These are phyloP conservation scores for Cichorium intybus DNA, from an alignment of 140 eudicot species.

Conservation along the genomic window DNA sequence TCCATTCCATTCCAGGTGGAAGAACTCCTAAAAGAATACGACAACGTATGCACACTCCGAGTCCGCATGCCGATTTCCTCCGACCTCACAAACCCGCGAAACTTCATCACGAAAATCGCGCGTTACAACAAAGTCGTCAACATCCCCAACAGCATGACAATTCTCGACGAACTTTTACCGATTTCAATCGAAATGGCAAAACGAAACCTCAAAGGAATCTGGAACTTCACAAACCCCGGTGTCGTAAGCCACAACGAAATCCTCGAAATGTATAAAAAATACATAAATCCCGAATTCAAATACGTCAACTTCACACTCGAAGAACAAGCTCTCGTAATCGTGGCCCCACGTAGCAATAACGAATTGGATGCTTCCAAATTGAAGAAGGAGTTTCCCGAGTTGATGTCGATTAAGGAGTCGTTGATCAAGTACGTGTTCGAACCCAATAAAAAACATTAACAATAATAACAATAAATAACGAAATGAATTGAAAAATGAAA, in stretches of 20 bases:
- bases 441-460: constrained; percentile 54
- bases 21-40: constrained; percentile 72
- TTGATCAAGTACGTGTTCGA: constrained; percentile 89
- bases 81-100: constrained; percentile 86
- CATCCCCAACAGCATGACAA: constrained; percentile 94
- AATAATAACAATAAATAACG: too few species aligned
- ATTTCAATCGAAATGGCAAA: constrained; percentile 94
- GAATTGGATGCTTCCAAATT: constrained; percentile 90
- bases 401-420: constrained; percentile 84
- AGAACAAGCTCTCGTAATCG: constrained; percentile 88
- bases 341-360: constrained; percentile 91
- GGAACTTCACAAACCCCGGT: constrained; percentile 95
- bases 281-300: constrained; percentile 64
- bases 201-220: constrained; percentile 73
- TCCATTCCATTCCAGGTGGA: constrained; percentile 52
- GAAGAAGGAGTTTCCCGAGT: constrained; percentile 88
- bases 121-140: constrained; percentile 79
- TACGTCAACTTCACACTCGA: constrained; percentile 83
- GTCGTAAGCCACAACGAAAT: constrained; percentile 92
- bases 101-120: constrained; percentile 82
- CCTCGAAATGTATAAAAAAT: constrained; percentile 76
- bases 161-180: constrained; percentile 87
- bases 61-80: constrained; percentile 95
- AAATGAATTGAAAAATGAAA: not conserved
- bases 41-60: constrained; percentile 88